Evolutionary conservation across 129 eudicot genomes (phyloP).

Genomic region (Flaveria sonorensis): DNA sequence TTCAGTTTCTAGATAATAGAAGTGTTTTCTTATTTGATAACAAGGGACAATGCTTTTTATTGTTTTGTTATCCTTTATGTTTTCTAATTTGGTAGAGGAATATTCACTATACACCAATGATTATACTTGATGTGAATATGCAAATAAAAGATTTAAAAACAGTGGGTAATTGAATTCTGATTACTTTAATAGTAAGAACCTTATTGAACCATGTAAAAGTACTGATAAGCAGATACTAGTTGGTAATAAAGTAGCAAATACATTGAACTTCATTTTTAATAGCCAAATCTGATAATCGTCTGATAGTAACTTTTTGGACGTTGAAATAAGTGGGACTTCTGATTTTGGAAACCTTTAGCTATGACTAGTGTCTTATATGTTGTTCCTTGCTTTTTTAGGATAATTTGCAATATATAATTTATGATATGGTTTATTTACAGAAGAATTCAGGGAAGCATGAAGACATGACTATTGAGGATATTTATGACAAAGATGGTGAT

Average conservation of each 20-base stretch:
- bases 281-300: not conserved
- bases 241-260: not conserved
- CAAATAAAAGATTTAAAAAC: not conserved
- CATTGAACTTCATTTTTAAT: not conserved
- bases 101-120: not conserved
- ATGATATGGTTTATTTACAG: slow-evolving; percentile 48
- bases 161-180: not conserved
- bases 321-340: slow-evolving; percentile 17
- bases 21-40: not conserved
- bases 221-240: not conserved
- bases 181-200: slow-evolving; percentile 4
- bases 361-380: slow-evolving; percentile 11
- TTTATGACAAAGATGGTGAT: slow-evolving; percentile 58
- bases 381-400: not conserved
- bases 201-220: not conserved
- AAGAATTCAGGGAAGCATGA: slow-evolving; percentile 43
- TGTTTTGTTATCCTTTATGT: not conserved
- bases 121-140: not conserved
- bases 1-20: not conserved
- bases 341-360: slow-evolving; percentile 2
- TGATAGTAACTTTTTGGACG: slow-evolving; percentile 3
- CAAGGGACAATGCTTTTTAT: not conserved
- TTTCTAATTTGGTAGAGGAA: not conserved
- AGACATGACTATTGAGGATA: slow-evolving; percentile 74
- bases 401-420: not conserved